A percentile compares a stretch with the other conserved stretches of the same genome.
Evolutionary conservation across 148 eudicot genomes (phyloP).

Genomic region (Persicaria maculosa): DNA sequence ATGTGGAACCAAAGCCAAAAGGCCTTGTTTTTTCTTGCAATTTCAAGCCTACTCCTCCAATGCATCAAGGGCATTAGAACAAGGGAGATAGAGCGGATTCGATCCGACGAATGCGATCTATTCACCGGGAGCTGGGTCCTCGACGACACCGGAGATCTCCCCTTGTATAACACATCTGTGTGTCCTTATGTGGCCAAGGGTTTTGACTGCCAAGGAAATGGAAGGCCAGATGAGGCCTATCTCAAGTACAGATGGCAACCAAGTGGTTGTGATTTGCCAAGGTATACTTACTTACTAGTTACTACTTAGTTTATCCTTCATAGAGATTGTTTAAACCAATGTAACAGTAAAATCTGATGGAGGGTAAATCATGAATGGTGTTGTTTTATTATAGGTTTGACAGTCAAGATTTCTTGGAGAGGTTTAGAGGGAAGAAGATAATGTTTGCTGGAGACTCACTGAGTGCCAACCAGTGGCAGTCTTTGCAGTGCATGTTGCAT

Average conservation of each 20-base stretch:
- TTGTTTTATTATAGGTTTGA: background rate
- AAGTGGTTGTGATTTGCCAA: slow-evolving; percentile 12
- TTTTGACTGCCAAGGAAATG: slow-evolving; percentile 19
- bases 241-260: slow-evolving; percentile 23
- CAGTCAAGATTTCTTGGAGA: slow-evolving; percentile 6
- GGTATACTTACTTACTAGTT: slow-evolving; percentile 1
- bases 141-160: slow-evolving; percentile 20
- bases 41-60: background rate
- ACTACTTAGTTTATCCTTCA: background rate
- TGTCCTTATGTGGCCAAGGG: slow-evolving; percentile 8
- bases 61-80: background rate
- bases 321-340: background rate
- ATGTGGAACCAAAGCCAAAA: background rate
- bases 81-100: background rate
- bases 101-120: slow-evolving; percentile 25
- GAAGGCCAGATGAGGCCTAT: slow-evolving; percentile 18
- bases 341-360: too few species aligned
- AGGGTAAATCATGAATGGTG: background rate
- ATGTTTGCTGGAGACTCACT: slow-evolving; percentile 14
- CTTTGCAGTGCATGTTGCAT: slow-evolving; percentile 12
- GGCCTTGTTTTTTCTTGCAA: background rate
- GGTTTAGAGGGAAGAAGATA: slow-evolving; percentile 14
- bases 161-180: slow-evolving; percentile 17
- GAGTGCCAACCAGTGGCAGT: slow-evolving; percentile 1
- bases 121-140: slow-evolving; percentile 50